Conservation (phyloP, 2,329 filamentous ascomycete species). For the Fusarium tupiense region DNA sequence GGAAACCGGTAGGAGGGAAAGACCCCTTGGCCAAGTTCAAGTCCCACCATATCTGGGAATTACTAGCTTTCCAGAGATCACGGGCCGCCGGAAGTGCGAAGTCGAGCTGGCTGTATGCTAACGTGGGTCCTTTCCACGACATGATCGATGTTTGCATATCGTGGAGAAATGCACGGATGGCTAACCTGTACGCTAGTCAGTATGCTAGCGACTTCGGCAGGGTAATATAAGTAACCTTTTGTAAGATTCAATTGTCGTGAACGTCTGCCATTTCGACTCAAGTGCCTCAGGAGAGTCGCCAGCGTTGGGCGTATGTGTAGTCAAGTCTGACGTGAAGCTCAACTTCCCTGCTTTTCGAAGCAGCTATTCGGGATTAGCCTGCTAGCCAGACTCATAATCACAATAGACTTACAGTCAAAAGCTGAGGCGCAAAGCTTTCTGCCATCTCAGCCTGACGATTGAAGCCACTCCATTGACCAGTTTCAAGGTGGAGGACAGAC, state of each 20-base stretch:
- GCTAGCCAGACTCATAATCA: not conserved
- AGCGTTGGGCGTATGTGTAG: slow-evolving; percentile 14
- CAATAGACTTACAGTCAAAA: slow-evolving; percentile 29
- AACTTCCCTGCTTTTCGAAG: slow-evolving; percentile 35
- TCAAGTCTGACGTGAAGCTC: slow-evolving; percentile 33
- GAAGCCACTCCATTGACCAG: slow-evolving; percentile 40
- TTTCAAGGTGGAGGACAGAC: slow-evolving; percentile 37
- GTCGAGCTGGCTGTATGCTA: slow-evolving; percentile 38
- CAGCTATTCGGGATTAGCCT: slow-evolving; percentile 24
- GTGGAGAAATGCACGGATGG: slow-evolving; percentile 38
- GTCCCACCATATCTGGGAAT: slow-evolving; percentile 34
- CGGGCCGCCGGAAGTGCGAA: slow-evolving; percentile 33
- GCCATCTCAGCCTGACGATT: slow-evolving; percentile 32
- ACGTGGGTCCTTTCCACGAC: slow-evolving; percentile 32
- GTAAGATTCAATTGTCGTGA: slow-evolving; percentile 31
- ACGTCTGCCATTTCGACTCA: slow-evolving; percentile 38
- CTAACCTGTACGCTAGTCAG: slow-evolving; percentile 31
- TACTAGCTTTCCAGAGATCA: slow-evolving; percentile 37
- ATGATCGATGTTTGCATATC: slow-evolving; percentile 38
- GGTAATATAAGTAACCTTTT: slow-evolving; percentile 30
- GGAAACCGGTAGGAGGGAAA: slow-evolving; percentile 9
- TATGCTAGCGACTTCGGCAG: not conserved
- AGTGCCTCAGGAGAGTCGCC: slow-evolving; percentile 28
- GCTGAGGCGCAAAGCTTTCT: slow-evolving; percentile 28
- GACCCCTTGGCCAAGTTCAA: slow-evolving; percentile 24